Conservation (phyloP, 148 eudicot genomes). For the Rhododendron molle region DNA sequence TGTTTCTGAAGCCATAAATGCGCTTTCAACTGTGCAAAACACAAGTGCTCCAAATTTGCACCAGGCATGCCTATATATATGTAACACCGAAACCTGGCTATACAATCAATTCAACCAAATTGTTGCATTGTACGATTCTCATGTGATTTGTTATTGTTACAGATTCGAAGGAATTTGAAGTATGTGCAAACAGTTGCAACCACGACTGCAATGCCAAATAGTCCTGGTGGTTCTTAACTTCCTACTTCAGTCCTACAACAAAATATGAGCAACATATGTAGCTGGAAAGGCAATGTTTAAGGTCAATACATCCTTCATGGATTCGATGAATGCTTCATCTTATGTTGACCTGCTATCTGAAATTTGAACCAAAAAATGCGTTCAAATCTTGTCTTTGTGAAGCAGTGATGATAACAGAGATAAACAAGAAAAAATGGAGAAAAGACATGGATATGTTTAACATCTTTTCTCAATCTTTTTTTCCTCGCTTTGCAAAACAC, state of each 20-base stretch:
- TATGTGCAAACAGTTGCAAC: not conserved
- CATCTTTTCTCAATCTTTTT: not conserved
- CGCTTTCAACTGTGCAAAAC: not conserved
- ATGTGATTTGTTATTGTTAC: not conserved
- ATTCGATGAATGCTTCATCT: not conserved
- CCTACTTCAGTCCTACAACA: not conserved
- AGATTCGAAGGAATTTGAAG: not conserved
- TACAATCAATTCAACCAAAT: not conserved
- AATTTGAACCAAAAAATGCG: not conserved
- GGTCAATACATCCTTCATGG: not conserved
- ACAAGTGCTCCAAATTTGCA: not conserved
- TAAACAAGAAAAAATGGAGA: not conserved
- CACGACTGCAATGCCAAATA: not conserved
- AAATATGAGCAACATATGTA: not conserved
- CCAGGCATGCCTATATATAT: not conserved
- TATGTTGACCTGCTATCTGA: not conserved
- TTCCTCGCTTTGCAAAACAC: not conserved
- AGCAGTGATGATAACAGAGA: not conserved
- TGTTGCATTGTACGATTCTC: not conserved
- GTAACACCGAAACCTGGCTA: not conserved
- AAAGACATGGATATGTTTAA: not conserved
- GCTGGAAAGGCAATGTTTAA: not conserved
- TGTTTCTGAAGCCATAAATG: not conserved
- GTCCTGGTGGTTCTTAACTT: not conserved
- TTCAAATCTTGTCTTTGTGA: not conserved